Percentiles rank a stretch among this genome's conserved stretches.
Conservation (phyloP, 129 eudicot genomes). For the Centella asiatica region DNA sequence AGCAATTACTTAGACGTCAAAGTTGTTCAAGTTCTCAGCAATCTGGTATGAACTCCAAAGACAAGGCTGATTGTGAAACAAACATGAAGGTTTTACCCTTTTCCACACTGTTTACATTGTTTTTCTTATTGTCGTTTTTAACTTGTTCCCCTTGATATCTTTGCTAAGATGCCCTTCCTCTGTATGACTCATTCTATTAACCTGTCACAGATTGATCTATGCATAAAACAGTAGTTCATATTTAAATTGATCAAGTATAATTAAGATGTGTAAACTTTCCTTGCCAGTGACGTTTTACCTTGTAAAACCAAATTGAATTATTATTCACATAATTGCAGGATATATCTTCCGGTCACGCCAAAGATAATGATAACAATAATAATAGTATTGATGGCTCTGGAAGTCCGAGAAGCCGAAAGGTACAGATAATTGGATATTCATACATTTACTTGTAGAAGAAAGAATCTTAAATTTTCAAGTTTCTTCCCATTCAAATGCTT, state of each 20-base stretch:
- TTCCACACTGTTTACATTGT: background rate
- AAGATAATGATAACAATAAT: slow-evolving; percentile 32
- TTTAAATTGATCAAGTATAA: no score
- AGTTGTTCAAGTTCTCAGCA: slow-evolving; percentile 22
- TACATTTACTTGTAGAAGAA: background rate
- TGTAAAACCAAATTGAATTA: slow-evolving; percentile 3
- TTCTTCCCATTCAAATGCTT: no score
- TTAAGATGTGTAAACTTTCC: no score
- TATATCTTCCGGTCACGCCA: slow-evolving; percentile 23
- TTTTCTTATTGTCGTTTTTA: background rate
- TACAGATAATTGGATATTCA: slow-evolving; percentile 6
- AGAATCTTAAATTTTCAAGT: no score
- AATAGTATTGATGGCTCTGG: slow-evolving; percentile 40
- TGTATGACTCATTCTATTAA: background rate
- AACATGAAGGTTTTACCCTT: slow-evolving; percentile 23
- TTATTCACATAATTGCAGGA: slow-evolving; percentile 32
- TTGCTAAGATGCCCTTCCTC: no score
- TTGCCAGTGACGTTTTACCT: background rate
- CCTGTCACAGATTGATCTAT: background rate
- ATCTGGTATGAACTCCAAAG: slow-evolving; percentile 18
- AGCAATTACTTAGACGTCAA: slow-evolving; percentile 26
- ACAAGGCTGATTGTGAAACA: slow-evolving; percentile 20
- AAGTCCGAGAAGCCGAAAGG: slow-evolving; percentile 53
- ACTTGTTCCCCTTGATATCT: background rate
- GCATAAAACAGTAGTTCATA: slow-evolving; percentile 1